Percentiles rank a stretch among this genome's conserved stretches.
Evolutionary conservation across 805 yeast species (phyloP).

Genomic region (Lipomyces spencermartinsiae): DNA sequence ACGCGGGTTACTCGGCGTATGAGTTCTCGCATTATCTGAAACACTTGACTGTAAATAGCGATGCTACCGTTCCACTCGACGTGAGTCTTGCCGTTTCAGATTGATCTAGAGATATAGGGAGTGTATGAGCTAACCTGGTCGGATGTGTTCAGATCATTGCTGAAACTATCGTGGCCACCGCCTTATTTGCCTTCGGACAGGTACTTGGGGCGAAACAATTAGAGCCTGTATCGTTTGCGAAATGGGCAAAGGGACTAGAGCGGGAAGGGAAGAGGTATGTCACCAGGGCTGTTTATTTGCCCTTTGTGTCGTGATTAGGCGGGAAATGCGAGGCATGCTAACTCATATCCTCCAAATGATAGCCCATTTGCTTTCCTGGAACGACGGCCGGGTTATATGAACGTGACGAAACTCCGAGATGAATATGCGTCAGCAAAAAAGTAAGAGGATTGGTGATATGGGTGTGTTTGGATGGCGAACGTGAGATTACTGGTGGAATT

Average conservation of each 20-base stretch:
- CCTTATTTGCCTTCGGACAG: slow-evolving; percentile 29
- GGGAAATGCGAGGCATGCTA: background rate
- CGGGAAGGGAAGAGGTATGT: slow-evolving; percentile 28
- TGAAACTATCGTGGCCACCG: slow-evolving; percentile 32
- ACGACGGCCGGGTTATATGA: slow-evolving; percentile 23
- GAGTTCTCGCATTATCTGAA: slow-evolving; percentile 38
- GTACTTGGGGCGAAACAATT: slow-evolving; percentile 26
- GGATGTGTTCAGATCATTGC: slow-evolving; percentile 26
- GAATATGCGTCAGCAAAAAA: background rate
- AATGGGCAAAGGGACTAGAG: slow-evolving; percentile 34
- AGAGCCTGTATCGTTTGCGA: slow-evolving; percentile 31
- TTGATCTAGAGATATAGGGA: background rate
- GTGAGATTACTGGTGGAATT: background rate
- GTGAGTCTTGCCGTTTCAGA: slow-evolving; percentile 19
- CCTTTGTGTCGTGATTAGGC: background rate
- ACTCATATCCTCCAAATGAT: background rate
- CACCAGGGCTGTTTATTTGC: background rate
- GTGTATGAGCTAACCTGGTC: background rate
- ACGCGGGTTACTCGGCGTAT: slow-evolving; percentile 38
- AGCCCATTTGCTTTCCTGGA: slow-evolving; percentile 36
- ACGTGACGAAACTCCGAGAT: slow-evolving; percentile 18
- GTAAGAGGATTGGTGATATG: background rate
- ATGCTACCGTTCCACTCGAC: slow-evolving; percentile 31
- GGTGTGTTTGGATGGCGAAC: slow-evolving; percentile 2
- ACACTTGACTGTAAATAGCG: slow-evolving; percentile 21